Conservation (phyloP, 768 basidiomycete genomes). For the Obba rivulosa region DNA sequence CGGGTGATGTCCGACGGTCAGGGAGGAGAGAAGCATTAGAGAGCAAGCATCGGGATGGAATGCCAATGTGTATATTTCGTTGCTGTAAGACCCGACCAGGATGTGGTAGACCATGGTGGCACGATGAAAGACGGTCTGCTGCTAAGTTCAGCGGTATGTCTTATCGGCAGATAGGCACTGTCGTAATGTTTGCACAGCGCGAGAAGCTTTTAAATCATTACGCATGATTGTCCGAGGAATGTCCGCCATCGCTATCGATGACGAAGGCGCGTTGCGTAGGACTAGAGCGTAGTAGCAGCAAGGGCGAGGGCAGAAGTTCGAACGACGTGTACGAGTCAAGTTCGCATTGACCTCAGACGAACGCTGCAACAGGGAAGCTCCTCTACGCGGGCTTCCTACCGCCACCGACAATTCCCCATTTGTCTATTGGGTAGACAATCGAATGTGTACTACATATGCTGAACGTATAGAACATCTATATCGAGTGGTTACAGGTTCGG, state of each 20-base stretch:
- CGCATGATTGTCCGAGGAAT: conserved; percentile 10
- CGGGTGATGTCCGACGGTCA: conserved; percentile 55
- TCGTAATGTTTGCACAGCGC: conserved; percentile 1
- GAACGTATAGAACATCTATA: background rate
- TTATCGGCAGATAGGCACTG: conserved; percentile 2
- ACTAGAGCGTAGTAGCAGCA: background rate
- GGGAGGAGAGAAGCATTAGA: conserved; percentile 39
- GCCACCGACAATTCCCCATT: background rate
- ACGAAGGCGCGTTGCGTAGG: background rate
- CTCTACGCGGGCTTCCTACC: background rate
- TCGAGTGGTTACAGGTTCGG: background rate
- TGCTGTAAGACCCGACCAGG: conserved; percentile 60
- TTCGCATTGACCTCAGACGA: background rate
- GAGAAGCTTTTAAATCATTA: conserved; percentile 8
- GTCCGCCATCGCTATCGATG: conserved; percentile 16
- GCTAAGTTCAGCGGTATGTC: background rate
- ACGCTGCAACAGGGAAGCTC: background rate
- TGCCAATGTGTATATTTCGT: conserved; percentile 53
- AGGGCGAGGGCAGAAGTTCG: background rate
- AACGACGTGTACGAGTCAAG: background rate
- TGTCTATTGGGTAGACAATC: background rate
- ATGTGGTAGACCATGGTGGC: conserved; percentile 33
- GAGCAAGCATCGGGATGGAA: conserved; percentile 50
- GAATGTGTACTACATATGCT: background rate
- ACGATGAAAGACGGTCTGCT: background rate